These are phyloP conservation scores for Rhodomyrtus psidioides DNA, from an alignment of 441 rosid genomes.

Conservation along the genomic window DNA sequence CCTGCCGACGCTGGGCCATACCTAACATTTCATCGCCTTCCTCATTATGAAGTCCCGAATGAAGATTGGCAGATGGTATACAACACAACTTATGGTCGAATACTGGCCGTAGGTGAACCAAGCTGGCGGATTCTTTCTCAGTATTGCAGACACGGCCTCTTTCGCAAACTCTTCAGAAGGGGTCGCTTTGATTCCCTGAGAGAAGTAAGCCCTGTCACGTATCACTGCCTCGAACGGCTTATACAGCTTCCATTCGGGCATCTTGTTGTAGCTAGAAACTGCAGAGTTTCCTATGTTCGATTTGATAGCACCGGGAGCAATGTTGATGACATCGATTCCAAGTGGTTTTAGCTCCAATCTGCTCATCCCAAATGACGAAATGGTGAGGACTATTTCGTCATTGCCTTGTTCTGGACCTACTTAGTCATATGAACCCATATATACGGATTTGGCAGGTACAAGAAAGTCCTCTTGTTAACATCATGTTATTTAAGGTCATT, in stretches of 20 bases:
- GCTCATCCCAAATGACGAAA: background rate
- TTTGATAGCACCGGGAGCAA: slow-evolving; percentile 70
- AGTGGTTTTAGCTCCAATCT: slow-evolving; percentile 78
- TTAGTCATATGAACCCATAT: background rate
- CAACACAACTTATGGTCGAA: slow-evolving; percentile 40
- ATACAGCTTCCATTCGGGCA: slow-evolving; percentile 77
- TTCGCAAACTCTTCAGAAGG: slow-evolving; percentile 69
- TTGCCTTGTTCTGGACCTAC: background rate
- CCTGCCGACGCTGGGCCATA: background rate
- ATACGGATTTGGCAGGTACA: background rate
- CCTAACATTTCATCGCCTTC: slow-evolving; percentile 26
- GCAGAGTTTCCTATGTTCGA: slow-evolving; percentile 77
- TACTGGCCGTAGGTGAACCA: slow-evolving; percentile 59
- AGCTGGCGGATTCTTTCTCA: slow-evolving; percentile 59
- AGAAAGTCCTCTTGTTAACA: background rate
- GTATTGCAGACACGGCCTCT: slow-evolving; percentile 46
- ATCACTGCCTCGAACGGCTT: slow-evolving; percentile 59
- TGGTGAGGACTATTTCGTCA: background rate
- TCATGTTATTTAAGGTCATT: background rate
- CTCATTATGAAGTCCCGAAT: slow-evolving; percentile 40
- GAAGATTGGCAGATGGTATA: slow-evolving; percentile 53
- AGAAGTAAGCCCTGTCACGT: slow-evolving; percentile 43
- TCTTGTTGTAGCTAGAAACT: slow-evolving; percentile 29
- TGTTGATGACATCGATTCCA: slow-evolving; percentile 69
- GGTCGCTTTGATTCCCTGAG: slow-evolving; percentile 48